Conservation (phyloP, 371 early-diverging fungal genomes). For the Parasitella parasitica region DNA sequence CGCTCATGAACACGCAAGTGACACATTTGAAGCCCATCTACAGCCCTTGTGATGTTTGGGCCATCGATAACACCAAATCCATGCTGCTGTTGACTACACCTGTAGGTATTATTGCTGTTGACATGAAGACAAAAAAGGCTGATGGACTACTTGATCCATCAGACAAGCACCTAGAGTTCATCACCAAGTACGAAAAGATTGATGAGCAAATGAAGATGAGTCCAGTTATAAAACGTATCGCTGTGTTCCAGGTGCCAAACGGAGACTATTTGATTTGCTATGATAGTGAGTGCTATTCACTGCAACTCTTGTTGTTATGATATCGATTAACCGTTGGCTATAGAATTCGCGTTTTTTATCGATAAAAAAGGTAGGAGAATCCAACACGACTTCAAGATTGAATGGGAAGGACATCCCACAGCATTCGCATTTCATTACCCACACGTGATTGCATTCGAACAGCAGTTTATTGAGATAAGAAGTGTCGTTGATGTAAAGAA, state of each 20-base stretch:
- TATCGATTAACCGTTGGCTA: not conserved
- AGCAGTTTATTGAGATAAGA: slow-evolving; percentile 35
- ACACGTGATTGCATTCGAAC: slow-evolving; percentile 41
- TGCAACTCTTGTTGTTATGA: no score
- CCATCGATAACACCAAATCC: slow-evolving; percentile 35
- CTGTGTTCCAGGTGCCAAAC: slow-evolving; percentile 29
- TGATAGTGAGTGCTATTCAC: slow-evolving; percentile 28
- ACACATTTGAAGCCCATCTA: slow-evolving; percentile 15
- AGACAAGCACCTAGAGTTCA: slow-evolving; percentile 34
- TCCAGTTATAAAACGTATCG: slow-evolving; percentile 24
- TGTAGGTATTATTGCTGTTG: slow-evolving; percentile 33
- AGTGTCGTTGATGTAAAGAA: slow-evolving; percentile 17
- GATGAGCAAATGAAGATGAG: slow-evolving; percentile 27
- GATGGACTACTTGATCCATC: slow-evolving; percentile 33
- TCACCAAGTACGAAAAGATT: slow-evolving; percentile 28
- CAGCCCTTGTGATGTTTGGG: slow-evolving; percentile 44
- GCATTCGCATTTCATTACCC: slow-evolving; percentile 36
- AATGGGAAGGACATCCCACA: slow-evolving; percentile 38
- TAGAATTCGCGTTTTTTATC: slow-evolving; percentile 40
- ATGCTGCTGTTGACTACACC: slow-evolving; percentile 35
- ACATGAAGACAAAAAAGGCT: slow-evolving; percentile 35
- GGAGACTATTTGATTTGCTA: slow-evolving; percentile 42
- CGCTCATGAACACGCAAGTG: slow-evolving; percentile 22
- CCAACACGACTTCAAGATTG: slow-evolving; percentile 28
- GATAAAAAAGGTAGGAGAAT: slow-evolving; percentile 35